These are phyloP conservation scores for Polyporus arcularius DNA, from an alignment of 768 basidiomycete species.

Conservation along the genomic window DNA sequence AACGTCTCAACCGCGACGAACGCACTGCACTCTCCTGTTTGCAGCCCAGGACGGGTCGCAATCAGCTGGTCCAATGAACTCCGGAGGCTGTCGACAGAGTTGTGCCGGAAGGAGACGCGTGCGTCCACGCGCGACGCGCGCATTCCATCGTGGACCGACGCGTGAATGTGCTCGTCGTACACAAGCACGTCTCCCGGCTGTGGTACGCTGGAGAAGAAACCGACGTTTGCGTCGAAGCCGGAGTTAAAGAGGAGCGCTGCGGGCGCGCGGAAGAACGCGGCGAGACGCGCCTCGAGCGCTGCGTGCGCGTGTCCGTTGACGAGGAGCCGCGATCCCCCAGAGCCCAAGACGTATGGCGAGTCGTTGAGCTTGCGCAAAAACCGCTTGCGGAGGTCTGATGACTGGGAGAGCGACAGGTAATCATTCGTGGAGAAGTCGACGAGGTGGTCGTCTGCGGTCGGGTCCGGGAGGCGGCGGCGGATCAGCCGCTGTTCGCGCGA, in stretches of 20 bases:
- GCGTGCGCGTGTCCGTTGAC: slow-evolving; percentile 74
- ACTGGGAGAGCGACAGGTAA: slow-evolving; percentile 81
- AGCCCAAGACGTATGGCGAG: slow-evolving; percentile 71
- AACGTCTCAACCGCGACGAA: slow-evolving; percentile 88
- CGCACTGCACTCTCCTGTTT: slow-evolving; percentile 46
- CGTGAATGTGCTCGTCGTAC: slow-evolving; percentile 88
- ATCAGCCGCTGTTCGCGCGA: slow-evolving; percentile 70
- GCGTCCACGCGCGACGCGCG: slow-evolving; percentile 51
- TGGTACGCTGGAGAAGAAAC: slow-evolving; percentile 80
- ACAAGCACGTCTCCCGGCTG: slow-evolving; percentile 76
- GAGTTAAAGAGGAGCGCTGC: slow-evolving; percentile 87
- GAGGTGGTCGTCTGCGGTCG: slow-evolving; percentile 40
- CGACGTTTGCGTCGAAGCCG: slow-evolving; percentile 91
- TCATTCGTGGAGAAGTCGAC: slow-evolving; percentile 90
- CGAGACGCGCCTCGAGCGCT: slow-evolving; percentile 15
- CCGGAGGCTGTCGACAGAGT: slow-evolving; percentile 56
- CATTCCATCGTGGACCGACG: slow-evolving; percentile 89
- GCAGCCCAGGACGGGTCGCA: slow-evolving; percentile 37
- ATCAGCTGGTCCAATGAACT: slow-evolving; percentile 44
- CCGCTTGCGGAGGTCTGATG: slow-evolving; percentile 50
- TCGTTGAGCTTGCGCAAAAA: slow-evolving; percentile 57
- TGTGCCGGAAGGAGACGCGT: slow-evolving; percentile 67
- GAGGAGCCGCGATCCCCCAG: slow-evolving; percentile 85
- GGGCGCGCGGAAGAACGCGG: slow-evolving; percentile 33
- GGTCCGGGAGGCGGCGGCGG: slow-evolving; percentile 67